Base-by-base conservation (phyloP, 2,329 filamentous ascomycete species). In the Dothistroma septosporum region DNA sequence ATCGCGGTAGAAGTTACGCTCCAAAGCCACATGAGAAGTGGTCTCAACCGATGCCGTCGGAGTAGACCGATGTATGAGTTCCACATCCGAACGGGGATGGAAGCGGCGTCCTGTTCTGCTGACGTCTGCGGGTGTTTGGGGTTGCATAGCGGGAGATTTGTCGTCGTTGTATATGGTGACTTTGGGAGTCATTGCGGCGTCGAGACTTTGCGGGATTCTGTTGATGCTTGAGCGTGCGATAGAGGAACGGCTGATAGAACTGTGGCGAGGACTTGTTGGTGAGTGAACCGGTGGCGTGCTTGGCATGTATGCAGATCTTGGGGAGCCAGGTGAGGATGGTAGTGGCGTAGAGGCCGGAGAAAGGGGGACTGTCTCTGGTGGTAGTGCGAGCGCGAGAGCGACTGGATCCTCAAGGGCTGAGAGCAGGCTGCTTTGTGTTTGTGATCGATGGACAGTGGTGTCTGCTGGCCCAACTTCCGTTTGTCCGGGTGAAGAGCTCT, bases 61-160 rank as follows among this genome's bases (percentile, higher is more conserved):
- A 41, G 16, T 32, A n/a, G 54, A 59, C 16, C 55, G 58, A 37
- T 9, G 60, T 11, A 50, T 12, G 9, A 10, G 12, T 8, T 8
- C 28, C 14, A 31, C 60, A 14, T 68, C 65, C 2, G 66, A 69
- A 16, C 59, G 64, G 8, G 57, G 57, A 16, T 62, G 68, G 21
- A 41, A 21, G 1, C 64, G 63, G 9, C 68, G 57, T 3, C 59
- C 52, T 0, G 64, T 62, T 24, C 56, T 60, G 16, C 47, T 50
- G 10, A 74, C 33, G 55, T 75, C 72, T n/a, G 72, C 71, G 14
- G 73, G 73, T 1, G 72, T 75, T 47, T 73, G 72, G 5, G 73
- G 73, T 55, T 75, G 73, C 4, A 61, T 61, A 6, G 55, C 46
- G 10, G 69, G 57, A 4, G 72, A 66, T 12, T 62, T 47, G 11